phyloP scores from a whole-genome alignment of 148 eudicot species.

The Pharnaceum exiguum region DNA sequence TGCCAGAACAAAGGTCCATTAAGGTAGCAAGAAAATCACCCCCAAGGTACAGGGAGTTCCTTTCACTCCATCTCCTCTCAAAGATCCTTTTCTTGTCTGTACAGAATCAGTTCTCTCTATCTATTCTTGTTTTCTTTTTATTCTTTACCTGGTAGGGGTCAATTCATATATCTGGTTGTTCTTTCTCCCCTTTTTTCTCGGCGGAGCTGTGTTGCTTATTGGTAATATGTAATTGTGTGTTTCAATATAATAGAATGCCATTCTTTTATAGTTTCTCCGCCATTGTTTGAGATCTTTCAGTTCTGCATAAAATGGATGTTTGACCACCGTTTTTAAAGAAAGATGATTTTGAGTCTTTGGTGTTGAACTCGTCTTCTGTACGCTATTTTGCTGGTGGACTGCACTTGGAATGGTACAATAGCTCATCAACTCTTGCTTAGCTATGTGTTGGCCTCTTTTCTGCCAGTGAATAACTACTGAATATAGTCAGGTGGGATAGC shows the following conservation, averaged over 20 bases:
- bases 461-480: no score
- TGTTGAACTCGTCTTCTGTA: no score
- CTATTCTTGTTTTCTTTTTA: conserved; percentile 7
- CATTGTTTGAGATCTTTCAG: background rate
- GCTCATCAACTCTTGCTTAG: no score
- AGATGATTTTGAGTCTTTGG: no score
- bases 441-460: no score
- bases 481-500: no score
- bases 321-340: no score
- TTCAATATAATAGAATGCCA: conserved; percentile 19
- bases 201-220: conserved; percentile 12
- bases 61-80: background rate
- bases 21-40: background rate
- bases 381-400: no score
- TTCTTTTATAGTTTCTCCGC: background rate
- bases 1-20: conserved; percentile 3
- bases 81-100: conserved; percentile 16
- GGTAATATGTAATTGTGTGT: conserved; percentile 16
- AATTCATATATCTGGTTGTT: background rate
- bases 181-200: conserved; percentile 7
- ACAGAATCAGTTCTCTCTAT: conserved; percentile 1
- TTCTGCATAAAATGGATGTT: no score
- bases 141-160: no score
- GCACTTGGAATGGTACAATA: no score
- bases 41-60: conserved; percentile 10